Conservation (phyloP, 148 eudicot species). For the Talinum fruticosum region DNA sequence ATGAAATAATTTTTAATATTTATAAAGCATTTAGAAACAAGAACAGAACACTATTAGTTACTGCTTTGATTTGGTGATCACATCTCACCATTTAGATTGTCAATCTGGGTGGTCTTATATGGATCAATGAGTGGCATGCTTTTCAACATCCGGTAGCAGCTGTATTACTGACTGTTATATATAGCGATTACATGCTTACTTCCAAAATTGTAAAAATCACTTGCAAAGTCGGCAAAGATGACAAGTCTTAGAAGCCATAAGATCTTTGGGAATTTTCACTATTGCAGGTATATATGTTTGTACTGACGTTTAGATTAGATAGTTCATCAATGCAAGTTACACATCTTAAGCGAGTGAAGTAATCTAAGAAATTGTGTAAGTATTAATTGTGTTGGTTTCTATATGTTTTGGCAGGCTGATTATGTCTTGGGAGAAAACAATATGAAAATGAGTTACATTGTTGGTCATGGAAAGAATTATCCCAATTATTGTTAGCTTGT, state of each 20-base stretch:
- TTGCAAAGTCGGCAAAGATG: conserved; percentile 57
- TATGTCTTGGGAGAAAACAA: conserved; percentile 84
- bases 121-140: conserved; percentile 88
- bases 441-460: conserved; percentile 73
- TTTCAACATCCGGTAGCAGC: conserved; percentile 88
- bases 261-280: conserved; percentile 74
- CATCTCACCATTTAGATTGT: neutral
- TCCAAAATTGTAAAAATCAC: conserved; percentile 51
- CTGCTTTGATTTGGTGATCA: too few species aligned
- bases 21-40: too few species aligned
- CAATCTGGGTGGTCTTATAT: conserved; percentile 72
- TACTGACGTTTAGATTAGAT: neutral
- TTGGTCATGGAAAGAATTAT: conserved; percentile 80
- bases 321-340: too few species aligned
- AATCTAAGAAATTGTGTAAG: too few species aligned
- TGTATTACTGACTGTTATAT: conserved; percentile 75
- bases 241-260: conserved; percentile 44
- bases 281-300: conserved; percentile 80
- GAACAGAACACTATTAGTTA: too few species aligned
- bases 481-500: too few species aligned
- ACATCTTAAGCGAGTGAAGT: too few species aligned
- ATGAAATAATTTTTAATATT: too few species aligned
- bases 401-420: conserved; percentile 47
- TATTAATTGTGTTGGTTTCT: too few species aligned
- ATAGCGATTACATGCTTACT: conserved; percentile 88